A percentile compares a stretch with the other conserved stretches of the same genome.
Conservation (phyloP, 2,329 filamentous ascomycete species). For the Neofusicoccum parvum region DNA sequence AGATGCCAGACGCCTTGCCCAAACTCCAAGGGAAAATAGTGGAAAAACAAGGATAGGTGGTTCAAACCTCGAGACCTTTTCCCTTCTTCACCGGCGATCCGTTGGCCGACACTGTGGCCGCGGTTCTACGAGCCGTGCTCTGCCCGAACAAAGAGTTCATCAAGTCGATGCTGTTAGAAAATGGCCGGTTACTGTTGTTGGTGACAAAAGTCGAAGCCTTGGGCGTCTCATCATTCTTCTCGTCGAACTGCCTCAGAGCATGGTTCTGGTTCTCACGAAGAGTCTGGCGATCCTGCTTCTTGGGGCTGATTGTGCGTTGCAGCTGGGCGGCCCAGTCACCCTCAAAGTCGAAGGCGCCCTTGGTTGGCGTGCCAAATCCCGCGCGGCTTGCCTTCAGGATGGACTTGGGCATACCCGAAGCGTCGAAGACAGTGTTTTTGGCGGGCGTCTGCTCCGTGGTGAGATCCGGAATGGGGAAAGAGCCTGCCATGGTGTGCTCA, state of each 20-base stretch:
- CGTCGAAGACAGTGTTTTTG: conserved; percentile 33
- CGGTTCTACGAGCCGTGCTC: conserved; percentile 17
- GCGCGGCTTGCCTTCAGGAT: conserved; percentile 49
- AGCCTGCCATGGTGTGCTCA: conserved; percentile 75
- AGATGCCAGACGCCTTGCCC: conserved; percentile 19
- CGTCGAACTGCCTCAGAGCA: conserved; percentile 54
- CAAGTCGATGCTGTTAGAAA: conserved; percentile 87
- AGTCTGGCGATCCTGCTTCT: conserved; percentile 83
- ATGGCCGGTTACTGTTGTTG: conserved; percentile 49
- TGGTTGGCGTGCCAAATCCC: conserved; percentile 55
- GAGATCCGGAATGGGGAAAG: conserved; percentile 71
- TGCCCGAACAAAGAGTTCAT: conserved; percentile 93
- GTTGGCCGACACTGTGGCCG: background rate
- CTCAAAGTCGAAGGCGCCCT: conserved; percentile 58
- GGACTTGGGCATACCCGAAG: conserved; percentile 47
- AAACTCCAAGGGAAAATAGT: conserved; percentile 27
- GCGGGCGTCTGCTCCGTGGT: conserved; percentile 70
- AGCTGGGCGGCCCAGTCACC: conserved; percentile 95
- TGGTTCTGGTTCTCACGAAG: conserved; percentile 67
- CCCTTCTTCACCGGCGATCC: conserved; percentile 55
- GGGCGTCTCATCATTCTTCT: conserved; percentile 35
- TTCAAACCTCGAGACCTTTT: conserved; percentile 88
- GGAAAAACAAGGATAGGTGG: conserved; percentile 45
- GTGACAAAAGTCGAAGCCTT: conserved; percentile 24
- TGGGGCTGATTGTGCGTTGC: conserved; percentile 88